Evolutionary conservation across 345 rosid genomes (phyloP), one percentile per base, ranked within the genome.

Genomic region (Conringia planisiliqua): DNA sequence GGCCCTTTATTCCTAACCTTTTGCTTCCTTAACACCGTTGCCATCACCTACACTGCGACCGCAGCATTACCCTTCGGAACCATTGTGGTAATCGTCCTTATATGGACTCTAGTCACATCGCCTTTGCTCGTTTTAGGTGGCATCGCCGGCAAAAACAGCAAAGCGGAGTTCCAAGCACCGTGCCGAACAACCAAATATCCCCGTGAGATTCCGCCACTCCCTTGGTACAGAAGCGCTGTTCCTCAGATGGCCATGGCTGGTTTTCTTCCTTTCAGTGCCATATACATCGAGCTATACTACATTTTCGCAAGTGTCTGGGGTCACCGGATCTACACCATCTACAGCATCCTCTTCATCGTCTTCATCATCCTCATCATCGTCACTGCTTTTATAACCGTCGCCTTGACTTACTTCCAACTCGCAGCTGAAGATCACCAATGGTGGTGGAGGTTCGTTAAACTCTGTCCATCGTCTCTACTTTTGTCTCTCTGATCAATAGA

Each of bases 161-260:
- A 85, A 81, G 84, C 92, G 3, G 97, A 92, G 86, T 92, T 92
- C 73, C 97, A 90, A 79, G 97, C 97, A 46, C 97, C 97, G 18
- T 85, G 89, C 72, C 92, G 94, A 24, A 92, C 97, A 26, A 87
- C 97, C 3, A 92, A 92, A 69, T 92, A 90, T 56, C 97, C 94
- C 8, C 75, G 96, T 47, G 96, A 92, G 81, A 88, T 92, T 42
- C 96, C 97, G 0, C 84, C 78, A 9, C 80, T 90, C 78, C 97
- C 96, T 24, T 91, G 96, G 97, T 89, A 91, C 71, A 78, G 96
- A 78, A 85, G 89, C 64, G 83, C 96, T 20, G 56, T 89, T 70
- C 96, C 97, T 51, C 96, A 91, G 84, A 89, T 91, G 96, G 93
- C 96, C 40, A 90, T 90, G 96, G 96, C 96, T 7, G 96, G 92